Evolutionary conservation across 768 basidiomycete species (phyloP).

Genomic region (Boletellus ananas): DNA sequence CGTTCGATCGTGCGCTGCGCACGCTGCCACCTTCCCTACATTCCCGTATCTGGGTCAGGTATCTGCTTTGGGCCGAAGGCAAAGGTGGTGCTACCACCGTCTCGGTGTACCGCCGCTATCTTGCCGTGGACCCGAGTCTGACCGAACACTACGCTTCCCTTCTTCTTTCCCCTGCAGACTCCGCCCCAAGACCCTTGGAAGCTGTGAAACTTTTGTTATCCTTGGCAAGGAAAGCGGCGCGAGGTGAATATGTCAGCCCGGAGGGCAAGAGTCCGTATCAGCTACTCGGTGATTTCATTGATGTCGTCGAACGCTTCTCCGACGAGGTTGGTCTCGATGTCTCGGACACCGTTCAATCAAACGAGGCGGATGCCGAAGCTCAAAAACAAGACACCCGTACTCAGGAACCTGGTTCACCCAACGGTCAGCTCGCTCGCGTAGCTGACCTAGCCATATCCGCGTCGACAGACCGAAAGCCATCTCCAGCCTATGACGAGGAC

Average conservation of each 20-base stretch:
- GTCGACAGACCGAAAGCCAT: slow-evolving; percentile 46
- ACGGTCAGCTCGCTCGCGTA: slow-evolving; percentile 67
- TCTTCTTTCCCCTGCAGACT: slow-evolving; percentile 55
- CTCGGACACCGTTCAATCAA: slow-evolving; percentile 63
- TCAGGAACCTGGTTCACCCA: slow-evolving; percentile 42
- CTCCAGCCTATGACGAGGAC: slow-evolving; percentile 67
- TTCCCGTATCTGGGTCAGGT: slow-evolving; percentile 86
- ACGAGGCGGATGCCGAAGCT: slow-evolving; percentile 43
- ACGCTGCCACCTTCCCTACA: slow-evolving; percentile 93
- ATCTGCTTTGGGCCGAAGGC: slow-evolving; percentile 87
- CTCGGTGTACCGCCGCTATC: slow-evolving; percentile 83
- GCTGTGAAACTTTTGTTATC: slow-evolving; percentile 88
- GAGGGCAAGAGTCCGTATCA: slow-evolving; percentile 97
- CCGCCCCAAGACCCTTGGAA: slow-evolving; percentile 78
- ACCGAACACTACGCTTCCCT: slow-evolving; percentile 76
- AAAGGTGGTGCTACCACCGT: slow-evolving; percentile 78
- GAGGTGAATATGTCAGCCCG: slow-evolving; percentile 79
- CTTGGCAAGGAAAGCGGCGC: slow-evolving; percentile 77
- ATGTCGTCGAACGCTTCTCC: slow-evolving; percentile 83
- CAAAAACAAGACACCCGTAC: slow-evolving; percentile 31
- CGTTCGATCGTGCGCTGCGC: slow-evolving; percentile 91
- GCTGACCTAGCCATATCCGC: slow-evolving; percentile 61
- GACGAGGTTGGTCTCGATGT: slow-evolving; percentile 91
- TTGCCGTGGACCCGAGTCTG: slow-evolving; percentile 72
- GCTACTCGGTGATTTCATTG: slow-evolving; percentile 86